phyloP scores from a whole-genome alignment of 75 land plant genomes.

The Selaginella moellendorffii region DNA sequence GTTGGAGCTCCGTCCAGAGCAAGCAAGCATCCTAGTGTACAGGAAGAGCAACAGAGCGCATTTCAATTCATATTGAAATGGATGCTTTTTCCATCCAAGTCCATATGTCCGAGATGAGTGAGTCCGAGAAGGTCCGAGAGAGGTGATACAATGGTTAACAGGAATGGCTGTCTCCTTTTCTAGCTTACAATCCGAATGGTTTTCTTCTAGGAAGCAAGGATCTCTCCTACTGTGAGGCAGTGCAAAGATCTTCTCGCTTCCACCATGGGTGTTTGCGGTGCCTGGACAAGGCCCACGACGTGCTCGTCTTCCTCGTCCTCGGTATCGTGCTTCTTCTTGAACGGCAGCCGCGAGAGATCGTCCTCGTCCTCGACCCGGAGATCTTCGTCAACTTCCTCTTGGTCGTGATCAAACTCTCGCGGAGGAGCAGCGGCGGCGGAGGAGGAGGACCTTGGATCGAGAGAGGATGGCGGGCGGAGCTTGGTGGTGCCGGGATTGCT shows the following conservation, averaged over 20 bases:
- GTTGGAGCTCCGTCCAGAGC: neutral
- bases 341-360: too few relatives aligned
- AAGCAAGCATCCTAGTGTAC: too few relatives aligned
- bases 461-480: conserved; percentile 4
- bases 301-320: neutral
- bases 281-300: neutral
- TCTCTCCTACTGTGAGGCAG: neutral
- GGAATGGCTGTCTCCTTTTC: too few relatives aligned
- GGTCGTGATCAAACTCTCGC: neutral
- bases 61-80: too few relatives aligned
- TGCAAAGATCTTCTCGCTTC: neutral
- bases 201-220: neutral
- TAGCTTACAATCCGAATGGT: too few relatives aligned
- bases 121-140: too few relatives aligned
- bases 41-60: too few relatives aligned
- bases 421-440: too few relatives aligned
- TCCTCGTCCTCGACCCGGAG: neutral
- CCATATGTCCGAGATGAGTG: too few relatives aligned
- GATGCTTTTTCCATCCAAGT: too few relatives aligned
- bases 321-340: neutral
- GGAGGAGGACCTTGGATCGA: too few relatives aligned
- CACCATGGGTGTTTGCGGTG: neutral
- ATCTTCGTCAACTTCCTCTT: neutral
- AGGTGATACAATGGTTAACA: too few relatives aligned
- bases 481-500: conserved; percentile 7